Percentiles rank a stretch among this genome's conserved stretches.
These are phyloP conservation scores for Russula sp. DNA, from an alignment of 768 basidiomycete genomes.

Conservation along the genomic window DNA sequence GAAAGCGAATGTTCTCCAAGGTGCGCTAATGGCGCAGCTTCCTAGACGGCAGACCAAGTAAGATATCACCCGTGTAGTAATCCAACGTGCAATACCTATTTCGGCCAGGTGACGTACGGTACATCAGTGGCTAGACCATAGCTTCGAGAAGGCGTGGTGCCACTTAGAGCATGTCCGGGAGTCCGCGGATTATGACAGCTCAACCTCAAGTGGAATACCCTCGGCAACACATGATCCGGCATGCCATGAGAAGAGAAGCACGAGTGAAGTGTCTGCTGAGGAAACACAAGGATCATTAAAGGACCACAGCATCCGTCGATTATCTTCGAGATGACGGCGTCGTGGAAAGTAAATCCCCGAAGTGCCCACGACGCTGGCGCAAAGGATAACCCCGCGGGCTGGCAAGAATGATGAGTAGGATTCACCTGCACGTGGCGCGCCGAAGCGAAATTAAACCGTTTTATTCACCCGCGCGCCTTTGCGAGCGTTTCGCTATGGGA, in stretches of 20 bases:
- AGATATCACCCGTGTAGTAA: conserved; percentile 2
- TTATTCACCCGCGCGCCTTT: conserved; percentile 8
- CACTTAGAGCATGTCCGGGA: conserved; percentile 18
- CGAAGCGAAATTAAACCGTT: conserved; percentile 24
- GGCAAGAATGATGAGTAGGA: conserved; percentile 7
- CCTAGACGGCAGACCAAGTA: neutral
- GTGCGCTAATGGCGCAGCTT: neutral
- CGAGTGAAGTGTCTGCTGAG: neutral
- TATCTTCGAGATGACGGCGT: conserved; percentile 18
- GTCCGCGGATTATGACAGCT: conserved; percentile 21
- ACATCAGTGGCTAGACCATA: conserved; percentile 11
- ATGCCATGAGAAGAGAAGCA: conserved; percentile 25
- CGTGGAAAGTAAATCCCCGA: conserved; percentile 28
- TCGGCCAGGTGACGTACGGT: conserved; percentile 5
- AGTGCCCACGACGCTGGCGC: conserved; percentile 20
- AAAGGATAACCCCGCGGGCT: conserved; percentile 20
- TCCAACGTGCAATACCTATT: conserved; percentile 1
- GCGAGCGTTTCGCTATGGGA: conserved; percentile 24
- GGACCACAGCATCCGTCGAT: conserved; percentile 22
- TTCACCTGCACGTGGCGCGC: conserved; percentile 20
- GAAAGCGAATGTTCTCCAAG: neutral
- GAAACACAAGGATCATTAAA: conserved; percentile 22
- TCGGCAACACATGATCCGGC: conserved; percentile 13
- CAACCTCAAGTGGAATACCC: conserved; percentile 9
- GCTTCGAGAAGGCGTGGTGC: conserved; percentile 17